Percentiles rank a stretch among this genome's conserved stretches.
phyloP scores from a whole-genome alignment of 2,329 filamentous ascomycete species.

The Escovopsis sp. region DNA sequence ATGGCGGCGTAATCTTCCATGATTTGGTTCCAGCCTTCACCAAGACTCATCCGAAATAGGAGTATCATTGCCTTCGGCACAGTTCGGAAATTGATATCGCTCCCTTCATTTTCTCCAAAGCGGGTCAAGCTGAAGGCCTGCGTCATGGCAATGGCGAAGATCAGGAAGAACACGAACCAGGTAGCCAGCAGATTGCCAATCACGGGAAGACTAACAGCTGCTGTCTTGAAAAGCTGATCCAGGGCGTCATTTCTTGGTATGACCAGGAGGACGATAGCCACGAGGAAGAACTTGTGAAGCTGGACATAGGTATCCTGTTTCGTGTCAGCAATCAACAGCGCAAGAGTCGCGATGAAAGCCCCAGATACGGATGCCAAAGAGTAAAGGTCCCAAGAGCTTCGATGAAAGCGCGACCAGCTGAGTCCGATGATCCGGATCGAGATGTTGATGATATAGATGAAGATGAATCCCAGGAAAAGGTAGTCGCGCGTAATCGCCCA shows the following conservation, averaged over 20 bases:
- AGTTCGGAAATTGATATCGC: constrained; percentile 81
- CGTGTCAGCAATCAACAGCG: constrained; percentile 53
- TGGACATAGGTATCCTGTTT: constrained; percentile 53
- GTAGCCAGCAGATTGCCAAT: constrained; percentile 89
- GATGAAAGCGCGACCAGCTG: constrained; percentile 80
- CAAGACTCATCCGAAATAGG: constrained; percentile 82
- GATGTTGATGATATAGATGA: constrained; percentile 74
- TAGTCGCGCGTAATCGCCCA: constrained; percentile 62
- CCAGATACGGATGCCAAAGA: constrained; percentile 68
- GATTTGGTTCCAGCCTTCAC: constrained; percentile 90
- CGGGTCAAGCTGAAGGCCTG: constrained; percentile 92
- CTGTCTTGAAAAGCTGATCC: constrained; percentile 97
- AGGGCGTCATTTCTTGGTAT: constrained; percentile 95
- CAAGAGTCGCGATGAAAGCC: constrained; percentile 63
- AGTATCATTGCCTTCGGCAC: constrained; percentile 90
- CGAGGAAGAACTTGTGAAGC: constrained; percentile 87
- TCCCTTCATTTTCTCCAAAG: constrained; percentile 57
- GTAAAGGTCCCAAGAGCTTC: constrained; percentile 92
- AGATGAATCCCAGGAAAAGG: constrained; percentile 66
- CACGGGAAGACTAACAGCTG: constrained; percentile 77
- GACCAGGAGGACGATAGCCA: constrained; percentile 74
- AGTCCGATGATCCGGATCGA: constrained; percentile 73
- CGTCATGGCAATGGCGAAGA: constrained; percentile 91
- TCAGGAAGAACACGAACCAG: constrained; percentile 92
- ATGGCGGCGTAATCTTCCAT: constrained; percentile 93